These are phyloP conservation scores for Myxozyma neotropica DNA, from an alignment of 805 yeast species.

Conservation along the genomic window DNA sequence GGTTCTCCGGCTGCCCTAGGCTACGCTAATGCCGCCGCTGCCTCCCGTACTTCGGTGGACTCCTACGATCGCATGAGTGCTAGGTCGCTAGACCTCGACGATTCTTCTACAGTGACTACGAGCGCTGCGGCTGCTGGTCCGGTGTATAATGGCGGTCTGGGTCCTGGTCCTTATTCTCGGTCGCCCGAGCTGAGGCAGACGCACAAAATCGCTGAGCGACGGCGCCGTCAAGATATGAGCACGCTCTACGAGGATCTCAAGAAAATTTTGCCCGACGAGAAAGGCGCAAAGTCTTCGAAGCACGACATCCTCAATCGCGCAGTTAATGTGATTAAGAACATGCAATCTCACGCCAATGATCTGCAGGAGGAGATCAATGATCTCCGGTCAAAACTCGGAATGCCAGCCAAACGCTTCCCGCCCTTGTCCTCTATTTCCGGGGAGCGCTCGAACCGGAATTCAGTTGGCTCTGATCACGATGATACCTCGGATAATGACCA, in stretches of 20 bases:
- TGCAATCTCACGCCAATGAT: constrained; percentile 18
- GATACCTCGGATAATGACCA: constrained; percentile 14
- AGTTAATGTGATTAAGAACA: constrained; percentile 17
- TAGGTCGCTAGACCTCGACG: constrained; percentile 23
- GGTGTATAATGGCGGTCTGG: constrained; percentile 4
- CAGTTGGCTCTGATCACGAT: constrained; percentile 17
- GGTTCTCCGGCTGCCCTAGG: constrained; percentile 12
- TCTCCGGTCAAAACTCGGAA: constrained; percentile 17
- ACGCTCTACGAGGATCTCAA: constrained; percentile 35
- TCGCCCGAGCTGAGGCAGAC: constrained; percentile 38
- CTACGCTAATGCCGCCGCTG: constrained; percentile 14
- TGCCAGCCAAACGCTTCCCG: constrained; percentile 25
- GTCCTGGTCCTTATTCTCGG: constrained; percentile 31
- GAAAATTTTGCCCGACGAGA: constrained; percentile 34
- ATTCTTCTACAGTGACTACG: background rate
- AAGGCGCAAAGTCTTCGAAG: constrained; percentile 35
- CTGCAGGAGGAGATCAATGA: constrained; percentile 30
- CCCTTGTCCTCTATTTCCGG: constrained; percentile 5
- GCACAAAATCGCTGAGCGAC: constrained; percentile 37
- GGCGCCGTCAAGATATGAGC: constrained; percentile 37
- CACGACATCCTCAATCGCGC: constrained; percentile 35
- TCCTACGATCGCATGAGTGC: constrained; percentile 22
- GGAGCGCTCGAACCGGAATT: constrained; percentile 13
- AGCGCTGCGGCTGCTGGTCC: background rate
- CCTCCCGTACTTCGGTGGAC: constrained; percentile 26